Conservation (phyloP, 495 filamentous ascomycete genomes). For the Penicillium cosmopolitanum region DNA sequence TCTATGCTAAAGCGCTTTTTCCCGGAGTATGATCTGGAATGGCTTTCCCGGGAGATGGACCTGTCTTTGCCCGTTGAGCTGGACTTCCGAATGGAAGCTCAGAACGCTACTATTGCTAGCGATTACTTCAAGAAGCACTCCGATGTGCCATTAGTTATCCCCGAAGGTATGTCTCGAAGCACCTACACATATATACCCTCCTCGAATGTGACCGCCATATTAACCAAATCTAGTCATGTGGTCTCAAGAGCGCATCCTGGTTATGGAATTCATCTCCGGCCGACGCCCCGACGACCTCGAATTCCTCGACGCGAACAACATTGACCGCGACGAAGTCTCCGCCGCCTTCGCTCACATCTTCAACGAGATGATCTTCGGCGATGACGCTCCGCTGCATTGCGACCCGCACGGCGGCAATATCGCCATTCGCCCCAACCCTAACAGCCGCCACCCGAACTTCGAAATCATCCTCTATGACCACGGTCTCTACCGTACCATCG, state of each 20-base stretch:
- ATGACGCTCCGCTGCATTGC: slow-evolving; percentile 87
- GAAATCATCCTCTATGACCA: slow-evolving; percentile 99
- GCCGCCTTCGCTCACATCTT: slow-evolving; percentile 90
- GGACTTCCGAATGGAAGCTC: slow-evolving; percentile 83
- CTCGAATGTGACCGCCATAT: slow-evolving; percentile 1
- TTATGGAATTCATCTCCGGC: slow-evolving; percentile 94
- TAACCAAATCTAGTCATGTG: slow-evolving; percentile 66
- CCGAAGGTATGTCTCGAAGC: slow-evolving; percentile 53
- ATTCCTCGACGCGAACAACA: slow-evolving; percentile 81
- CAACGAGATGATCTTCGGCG: slow-evolving; percentile 99
- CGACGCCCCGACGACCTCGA: slow-evolving; percentile 86
- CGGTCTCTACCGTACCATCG: slow-evolving; percentile 93
- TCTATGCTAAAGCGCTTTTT: slow-evolving; percentile 89
- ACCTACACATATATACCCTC: not conserved
- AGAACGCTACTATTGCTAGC: slow-evolving; percentile 78
- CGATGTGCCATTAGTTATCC: slow-evolving; percentile 80
- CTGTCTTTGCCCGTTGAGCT: slow-evolving; percentile 87
- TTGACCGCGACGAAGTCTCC: slow-evolving; percentile 95
- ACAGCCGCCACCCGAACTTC: slow-evolving; percentile 73
- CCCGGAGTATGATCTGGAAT: slow-evolving; percentile 95
- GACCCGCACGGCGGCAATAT: slow-evolving; percentile 98
- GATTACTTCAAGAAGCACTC: slow-evolving; percentile 75
- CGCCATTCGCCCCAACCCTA: slow-evolving; percentile 77
- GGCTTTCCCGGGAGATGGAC: slow-evolving; percentile 94
- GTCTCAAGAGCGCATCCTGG: slow-evolving; percentile 85